phyloP scores from a whole-genome alignment of 2,329 filamentous ascomycete species.

The Dothideomycetes sp. region DNA sequence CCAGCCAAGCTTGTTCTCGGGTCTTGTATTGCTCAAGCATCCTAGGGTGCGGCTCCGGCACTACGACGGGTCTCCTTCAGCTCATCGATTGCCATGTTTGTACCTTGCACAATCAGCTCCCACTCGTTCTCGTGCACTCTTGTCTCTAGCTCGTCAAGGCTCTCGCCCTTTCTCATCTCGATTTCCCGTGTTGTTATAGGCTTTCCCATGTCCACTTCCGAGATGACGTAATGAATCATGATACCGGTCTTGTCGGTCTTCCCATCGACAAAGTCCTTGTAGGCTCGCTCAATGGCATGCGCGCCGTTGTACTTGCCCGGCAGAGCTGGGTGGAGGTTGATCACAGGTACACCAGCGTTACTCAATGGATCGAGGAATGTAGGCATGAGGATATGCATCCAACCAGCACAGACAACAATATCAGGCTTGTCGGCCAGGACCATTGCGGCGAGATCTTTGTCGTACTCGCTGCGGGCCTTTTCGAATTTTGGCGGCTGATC shows the following conservation, averaged over 20 bases:
- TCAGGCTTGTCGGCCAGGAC: constrained; percentile 57
- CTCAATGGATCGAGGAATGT: constrained; percentile 60
- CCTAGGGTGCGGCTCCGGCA: not conserved
- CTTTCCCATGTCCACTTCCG: constrained; percentile 67
- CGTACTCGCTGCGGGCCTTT: constrained; percentile 55
- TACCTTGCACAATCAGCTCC: constrained; percentile 66
- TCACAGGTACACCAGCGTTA: constrained; percentile 52
- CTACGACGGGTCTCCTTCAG: constrained; percentile 17
- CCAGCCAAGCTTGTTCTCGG: too few relatives aligned
- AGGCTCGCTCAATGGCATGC: constrained; percentile 65
- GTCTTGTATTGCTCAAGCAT: not conserved
- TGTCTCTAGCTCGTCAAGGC: constrained; percentile 53
- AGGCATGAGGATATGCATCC: constrained; percentile 72
- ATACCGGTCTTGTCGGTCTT: constrained; percentile 62
- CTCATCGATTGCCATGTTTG: constrained; percentile 37
- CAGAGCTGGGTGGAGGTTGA: constrained; percentile 72
- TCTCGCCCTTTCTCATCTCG: constrained; percentile 46
- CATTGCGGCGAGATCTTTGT: constrained; percentile 59
- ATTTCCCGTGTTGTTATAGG: constrained; percentile 64
- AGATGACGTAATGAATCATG: constrained; percentile 76
- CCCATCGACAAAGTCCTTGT: constrained; percentile 58
- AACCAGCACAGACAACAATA: constrained; percentile 71
- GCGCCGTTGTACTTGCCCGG: constrained; percentile 64
- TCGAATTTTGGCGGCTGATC: constrained; percentile 12
- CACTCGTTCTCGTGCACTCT: constrained; percentile 71